Percentiles rank a stretch among this genome's conserved stretches.
phyloP scores from a whole-genome alignment of 805 yeast species.

The Candida multigemmis region DNA sequence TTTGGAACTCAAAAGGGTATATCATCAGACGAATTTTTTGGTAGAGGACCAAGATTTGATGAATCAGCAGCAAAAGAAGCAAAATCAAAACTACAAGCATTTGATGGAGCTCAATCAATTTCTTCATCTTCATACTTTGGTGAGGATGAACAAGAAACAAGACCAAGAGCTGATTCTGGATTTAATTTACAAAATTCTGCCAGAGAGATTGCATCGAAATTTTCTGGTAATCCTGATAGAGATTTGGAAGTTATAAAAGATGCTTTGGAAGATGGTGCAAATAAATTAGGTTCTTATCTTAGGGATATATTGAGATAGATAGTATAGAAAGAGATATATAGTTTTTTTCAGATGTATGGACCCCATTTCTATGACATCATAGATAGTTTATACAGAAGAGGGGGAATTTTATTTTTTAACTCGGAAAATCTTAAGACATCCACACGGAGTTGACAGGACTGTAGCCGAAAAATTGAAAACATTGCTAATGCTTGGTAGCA shows the following conservation, averaged over 20 bases:
- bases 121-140: constrained; percentile 93
- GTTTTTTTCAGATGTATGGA: background rate
- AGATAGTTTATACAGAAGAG: too few relatives aligned
- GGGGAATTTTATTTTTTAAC: too few relatives aligned
- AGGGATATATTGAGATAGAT: constrained; percentile 67
- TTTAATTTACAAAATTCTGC: constrained; percentile 49
- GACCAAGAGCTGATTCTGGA: constrained; percentile 15
- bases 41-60: constrained; percentile 73
- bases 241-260: constrained; percentile 85
- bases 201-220: constrained; percentile 56
- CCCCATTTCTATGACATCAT: constrained; percentile 1
- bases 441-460: too few relatives aligned
- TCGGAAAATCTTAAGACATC: too few relatives aligned
- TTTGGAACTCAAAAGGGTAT: constrained; percentile 89
- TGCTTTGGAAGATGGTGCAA: constrained; percentile 91
- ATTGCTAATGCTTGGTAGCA: too few relatives aligned
- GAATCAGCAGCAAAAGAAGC: constrained; percentile 76
- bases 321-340: constrained; percentile 4
- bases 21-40: constrained; percentile 91
- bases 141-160: constrained; percentile 48
- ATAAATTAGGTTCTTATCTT: constrained; percentile 73
- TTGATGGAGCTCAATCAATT: constrained; percentile 81
- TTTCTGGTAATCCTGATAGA: constrained; percentile 72
- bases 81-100: constrained; percentile 65
- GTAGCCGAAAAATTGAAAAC: too few relatives aligned